phyloP scores from a whole-genome alignment of 495 filamentous ascomycete species.

The Daldinia loculata region DNA sequence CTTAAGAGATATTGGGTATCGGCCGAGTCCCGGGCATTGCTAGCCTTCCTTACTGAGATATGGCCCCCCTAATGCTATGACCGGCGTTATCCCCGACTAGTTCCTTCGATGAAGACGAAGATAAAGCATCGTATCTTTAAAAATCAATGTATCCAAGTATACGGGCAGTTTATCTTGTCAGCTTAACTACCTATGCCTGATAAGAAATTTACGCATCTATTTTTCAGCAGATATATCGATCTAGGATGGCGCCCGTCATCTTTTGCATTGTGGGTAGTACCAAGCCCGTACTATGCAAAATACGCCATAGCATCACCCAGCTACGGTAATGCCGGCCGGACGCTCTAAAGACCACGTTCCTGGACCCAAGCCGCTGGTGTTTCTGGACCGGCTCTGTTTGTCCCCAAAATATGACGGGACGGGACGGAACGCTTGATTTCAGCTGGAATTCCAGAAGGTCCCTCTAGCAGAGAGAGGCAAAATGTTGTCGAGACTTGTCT shows the following conservation, averaged over 20 bases:
- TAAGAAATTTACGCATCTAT: neutral
- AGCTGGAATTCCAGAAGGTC: conserved; percentile 16
- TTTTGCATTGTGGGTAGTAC: conserved; percentile 42
- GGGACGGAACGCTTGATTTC: conserved; percentile 23
- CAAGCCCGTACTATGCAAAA: conserved; percentile 7
- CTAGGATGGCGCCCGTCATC: conserved; percentile 30
- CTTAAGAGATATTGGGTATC: neutral
- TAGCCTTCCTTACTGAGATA: neutral
- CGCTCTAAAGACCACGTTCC: conserved; percentile 41
- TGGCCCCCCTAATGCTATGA: neutral
- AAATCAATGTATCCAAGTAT: neutral
- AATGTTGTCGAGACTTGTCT: neutral
- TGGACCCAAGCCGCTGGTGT: conserved; percentile 32
- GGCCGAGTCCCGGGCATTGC: neutral
- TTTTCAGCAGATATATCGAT: conserved; percentile 26
- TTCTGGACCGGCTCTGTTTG: conserved; percentile 27
- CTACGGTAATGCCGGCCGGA: conserved; percentile 27
- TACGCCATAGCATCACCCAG: conserved; percentile 14
- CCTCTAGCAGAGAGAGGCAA: neutral
- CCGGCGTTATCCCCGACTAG: conserved; percentile 4
- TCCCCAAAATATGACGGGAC: conserved; percentile 17
- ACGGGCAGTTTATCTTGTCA: neutral
- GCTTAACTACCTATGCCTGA: too few relatives aligned
- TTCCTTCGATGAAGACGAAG: neutral
- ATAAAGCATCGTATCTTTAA: neutral